These are phyloP conservation scores for Penicillium palitans DNA, from an alignment of 2,329 filamentous ascomycete genomes.

Conservation along the genomic window DNA sequence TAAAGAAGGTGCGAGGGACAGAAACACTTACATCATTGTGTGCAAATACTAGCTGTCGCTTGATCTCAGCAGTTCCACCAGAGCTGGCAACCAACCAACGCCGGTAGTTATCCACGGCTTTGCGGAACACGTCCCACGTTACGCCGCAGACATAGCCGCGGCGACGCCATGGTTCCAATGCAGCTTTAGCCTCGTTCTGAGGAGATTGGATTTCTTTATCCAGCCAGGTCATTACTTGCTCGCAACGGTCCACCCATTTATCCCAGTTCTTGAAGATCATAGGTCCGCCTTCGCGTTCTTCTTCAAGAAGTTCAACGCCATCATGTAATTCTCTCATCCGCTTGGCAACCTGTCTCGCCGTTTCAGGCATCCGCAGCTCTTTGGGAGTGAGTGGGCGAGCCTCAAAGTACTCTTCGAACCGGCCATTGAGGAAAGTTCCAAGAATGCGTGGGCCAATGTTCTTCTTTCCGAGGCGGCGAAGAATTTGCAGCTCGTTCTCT, in stretches of 20 bases:
- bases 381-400: slow-evolving; percentile 74
- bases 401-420: slow-evolving; percentile 93
- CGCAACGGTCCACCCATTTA: slow-evolving; percentile 71
- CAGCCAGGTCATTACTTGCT: slow-evolving; percentile 54
- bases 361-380: slow-evolving; percentile 77
- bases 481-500: slow-evolving; percentile 81
- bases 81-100: slow-evolving; percentile 71
- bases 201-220: slow-evolving; percentile 59
- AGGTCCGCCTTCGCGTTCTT: slow-evolving; percentile 76
- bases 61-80: slow-evolving; percentile 65
- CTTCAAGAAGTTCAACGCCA: slow-evolving; percentile 79
- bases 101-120: slow-evolving; percentile 74
- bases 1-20: background rate
- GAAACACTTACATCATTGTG: slow-evolving; percentile 82
- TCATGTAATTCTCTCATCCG: slow-evolving; percentile 96
- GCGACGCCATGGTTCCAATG: slow-evolving; percentile 61
- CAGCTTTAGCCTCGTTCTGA: slow-evolving; percentile 44
- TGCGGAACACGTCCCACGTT: slow-evolving; percentile 76
- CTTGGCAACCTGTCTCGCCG: slow-evolving; percentile 90
- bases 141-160: slow-evolving; percentile 79
- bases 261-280: slow-evolving; percentile 94
- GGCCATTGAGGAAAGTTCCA: slow-evolving; percentile 89
- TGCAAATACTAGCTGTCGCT: slow-evolving; percentile 82
- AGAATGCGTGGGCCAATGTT: slow-evolving; percentile 89
- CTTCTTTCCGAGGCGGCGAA: slow-evolving; percentile 82